Conservation (phyloP, 2,329 filamentous ascomycete species). For the Pyrenochaeta sp. region DNA sequence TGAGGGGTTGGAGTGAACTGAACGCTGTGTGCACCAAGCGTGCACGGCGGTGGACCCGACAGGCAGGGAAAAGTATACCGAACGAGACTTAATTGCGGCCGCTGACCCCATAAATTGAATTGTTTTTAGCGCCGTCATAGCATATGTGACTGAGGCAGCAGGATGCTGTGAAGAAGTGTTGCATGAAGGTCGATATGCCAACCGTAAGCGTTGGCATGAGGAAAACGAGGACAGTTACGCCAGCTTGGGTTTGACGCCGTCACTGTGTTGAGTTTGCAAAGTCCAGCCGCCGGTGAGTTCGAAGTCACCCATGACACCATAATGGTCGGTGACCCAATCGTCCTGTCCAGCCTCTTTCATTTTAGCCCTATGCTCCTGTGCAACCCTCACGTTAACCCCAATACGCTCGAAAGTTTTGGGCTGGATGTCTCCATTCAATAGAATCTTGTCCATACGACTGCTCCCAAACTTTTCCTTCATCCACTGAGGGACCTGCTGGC, state of each 20-base stretch:
- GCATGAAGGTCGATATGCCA: too few species aligned
- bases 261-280: not conserved
- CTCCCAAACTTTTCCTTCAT: slow-evolving; percentile 57
- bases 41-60: too few species aligned
- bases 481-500: slow-evolving; percentile 58
- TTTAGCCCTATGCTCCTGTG: slow-evolving; percentile 42
- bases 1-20: too few species aligned
- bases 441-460: slow-evolving; percentile 63
- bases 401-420: slow-evolving; percentile 55
- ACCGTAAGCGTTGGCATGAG: too few species aligned
- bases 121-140: too few species aligned
- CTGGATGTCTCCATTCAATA: slow-evolving; percentile 52
- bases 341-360: slow-evolving; percentile 47
- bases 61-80: too few species aligned
- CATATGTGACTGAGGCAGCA: too few species aligned
- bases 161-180: too few species aligned
- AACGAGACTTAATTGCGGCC: too few species aligned
- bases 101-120: too few species aligned
- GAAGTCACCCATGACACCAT: slow-evolving; percentile 52
- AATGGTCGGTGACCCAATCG: slow-evolving; percentile 61
- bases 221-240: not conserved
- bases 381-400: slow-evolving; percentile 55
- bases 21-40: too few species aligned
- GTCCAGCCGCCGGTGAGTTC: slow-evolving; percentile 12
- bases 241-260: not conserved